Percentiles rank a stretch among this genome's conserved stretches.
These are phyloP conservation scores for Clonostachys byssicola DNA, from an alignment of 2,329 filamentous ascomycete genomes.

Conservation along the genomic window DNA sequence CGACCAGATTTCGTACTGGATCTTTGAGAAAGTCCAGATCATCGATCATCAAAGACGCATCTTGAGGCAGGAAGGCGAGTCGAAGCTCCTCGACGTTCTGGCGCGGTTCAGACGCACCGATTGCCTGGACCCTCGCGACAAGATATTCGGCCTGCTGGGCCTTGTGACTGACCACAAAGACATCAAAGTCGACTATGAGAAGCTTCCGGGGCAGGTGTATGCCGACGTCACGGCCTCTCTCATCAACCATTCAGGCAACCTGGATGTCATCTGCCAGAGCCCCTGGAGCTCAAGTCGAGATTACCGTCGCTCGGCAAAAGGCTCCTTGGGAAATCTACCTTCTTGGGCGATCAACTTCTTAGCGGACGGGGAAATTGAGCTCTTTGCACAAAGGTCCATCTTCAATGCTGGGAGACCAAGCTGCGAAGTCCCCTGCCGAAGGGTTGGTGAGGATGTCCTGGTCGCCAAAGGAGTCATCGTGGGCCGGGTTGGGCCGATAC, in stretches of 20 bases:
- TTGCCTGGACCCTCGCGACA: neutral
- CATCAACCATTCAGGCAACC: neutral
- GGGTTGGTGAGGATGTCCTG: neutral
- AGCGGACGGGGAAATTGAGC: neutral
- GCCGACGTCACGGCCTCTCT: neutral
- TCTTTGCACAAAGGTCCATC: conserved; percentile 3
- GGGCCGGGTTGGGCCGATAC: neutral
- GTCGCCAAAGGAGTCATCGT: neutral
- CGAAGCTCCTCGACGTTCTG: neutral
- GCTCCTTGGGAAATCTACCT: neutral
- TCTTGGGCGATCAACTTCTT: neutral
- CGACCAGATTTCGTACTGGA: neutral
- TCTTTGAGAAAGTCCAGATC: neutral
- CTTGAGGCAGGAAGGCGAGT: neutral
- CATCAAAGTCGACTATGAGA: neutral
- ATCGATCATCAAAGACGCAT: neutral
- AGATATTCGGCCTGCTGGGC: neutral
- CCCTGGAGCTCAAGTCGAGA: neutral
- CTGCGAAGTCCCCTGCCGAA: neutral
- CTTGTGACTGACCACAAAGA: neutral
- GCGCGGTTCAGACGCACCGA: neutral
- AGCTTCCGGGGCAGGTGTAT: neutral
- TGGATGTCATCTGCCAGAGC: conserved; percentile 2
- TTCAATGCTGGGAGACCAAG: conserved; percentile 1
- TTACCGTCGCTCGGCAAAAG: no score